Evolutionary conservation across 306 rosid species (phyloP), one percentile per base, ranked within the genome.

Genomic region (Dalbergia cultrata): DNA sequence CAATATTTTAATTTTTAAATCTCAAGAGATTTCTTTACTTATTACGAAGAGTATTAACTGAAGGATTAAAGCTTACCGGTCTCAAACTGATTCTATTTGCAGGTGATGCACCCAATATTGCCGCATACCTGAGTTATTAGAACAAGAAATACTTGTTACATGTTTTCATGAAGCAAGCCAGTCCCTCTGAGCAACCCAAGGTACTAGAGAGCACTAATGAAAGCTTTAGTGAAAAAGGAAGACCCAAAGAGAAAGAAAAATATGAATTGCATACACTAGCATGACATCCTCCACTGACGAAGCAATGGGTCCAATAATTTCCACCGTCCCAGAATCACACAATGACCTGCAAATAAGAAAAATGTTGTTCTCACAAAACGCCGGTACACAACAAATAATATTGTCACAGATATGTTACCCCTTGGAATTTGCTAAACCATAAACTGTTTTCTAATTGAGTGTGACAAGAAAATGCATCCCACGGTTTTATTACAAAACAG

Each of bases 281-380:
- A 95, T 86, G 83, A 76, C 83, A 85, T 95, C 99, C 84, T 95
- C 99, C 86, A 95, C 93, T 3, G 97, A 58, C 43, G 99, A 90
- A 18, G 99, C 93, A 80, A 95, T 89, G 67, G 99, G 99, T 76
- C 99, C 99, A 80, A 95, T 90, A 88, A 95, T 87, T 87, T 95
- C 99, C 86, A 92, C 93, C 16, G 99, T 95, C 67, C 99, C 99
- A 70, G 84, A 19, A 75, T 85, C 97, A 84, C 98, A 95, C 45
- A 90, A 59, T 82, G 97, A 89, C 75, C 99, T 95, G 87, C 69
- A 81, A 85, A 63, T 59, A n/a, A n/a, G 83, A 34, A 34, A 34
- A 59, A 12, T 22, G 18, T 39, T 41, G 18, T 3, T 26, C n/a
- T 60, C 78, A 78, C 14, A 74, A 78, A 68, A 26, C 16, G 52